Evolutionary conservation across 345 rosid species (phyloP).

Genomic region (Kernera saxatilis): DNA sequence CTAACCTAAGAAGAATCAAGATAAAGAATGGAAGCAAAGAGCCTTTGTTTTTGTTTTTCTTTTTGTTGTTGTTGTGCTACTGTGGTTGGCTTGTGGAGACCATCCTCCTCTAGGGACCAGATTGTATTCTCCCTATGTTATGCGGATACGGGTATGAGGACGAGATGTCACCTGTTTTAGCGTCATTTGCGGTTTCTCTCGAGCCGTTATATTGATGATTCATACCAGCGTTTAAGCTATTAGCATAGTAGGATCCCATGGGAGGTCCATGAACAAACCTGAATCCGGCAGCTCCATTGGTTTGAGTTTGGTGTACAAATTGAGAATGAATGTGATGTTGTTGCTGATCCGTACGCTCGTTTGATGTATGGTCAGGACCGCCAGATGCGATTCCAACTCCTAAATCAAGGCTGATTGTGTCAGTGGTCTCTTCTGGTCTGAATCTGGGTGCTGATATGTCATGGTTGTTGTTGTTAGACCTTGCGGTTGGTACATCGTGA

Average conservation of each 20-base stretch:
- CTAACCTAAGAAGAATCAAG: slow-evolving; percentile 25
- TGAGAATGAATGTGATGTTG: slow-evolving; percentile 37
- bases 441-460: slow-evolving; percentile 41
- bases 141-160: slow-evolving; percentile 60
- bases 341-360: slow-evolving; percentile 42
- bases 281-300: slow-evolving; percentile 42
- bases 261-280: slow-evolving; percentile 48
- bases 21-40: slow-evolving; percentile 14
- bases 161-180: slow-evolving; percentile 40
- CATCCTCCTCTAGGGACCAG: slow-evolving; percentile 51
- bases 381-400: slow-evolving; percentile 77
- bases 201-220: slow-evolving; percentile 41
- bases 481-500: slow-evolving; percentile 86
- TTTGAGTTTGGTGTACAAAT: slow-evolving; percentile 31
- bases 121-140: slow-evolving; percentile 62
- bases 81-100: neutral
- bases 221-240: slow-evolving; percentile 41
- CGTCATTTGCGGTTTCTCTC: slow-evolving; percentile 42
- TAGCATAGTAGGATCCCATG: slow-evolving; percentile 42
- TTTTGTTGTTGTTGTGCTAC: neutral
- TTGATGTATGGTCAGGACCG: slow-evolving; percentile 38
- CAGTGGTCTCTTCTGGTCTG: slow-evolving; percentile 42
- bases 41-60: neutral
- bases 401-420: slow-evolving; percentile 75
- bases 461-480: slow-evolving; percentile 55